Evolutionary conservation across 768 basidiomycete genomes (phyloP), one percentile per base, ranked within the genome.

Genomic region (Lentinula guzmanii): DNA sequence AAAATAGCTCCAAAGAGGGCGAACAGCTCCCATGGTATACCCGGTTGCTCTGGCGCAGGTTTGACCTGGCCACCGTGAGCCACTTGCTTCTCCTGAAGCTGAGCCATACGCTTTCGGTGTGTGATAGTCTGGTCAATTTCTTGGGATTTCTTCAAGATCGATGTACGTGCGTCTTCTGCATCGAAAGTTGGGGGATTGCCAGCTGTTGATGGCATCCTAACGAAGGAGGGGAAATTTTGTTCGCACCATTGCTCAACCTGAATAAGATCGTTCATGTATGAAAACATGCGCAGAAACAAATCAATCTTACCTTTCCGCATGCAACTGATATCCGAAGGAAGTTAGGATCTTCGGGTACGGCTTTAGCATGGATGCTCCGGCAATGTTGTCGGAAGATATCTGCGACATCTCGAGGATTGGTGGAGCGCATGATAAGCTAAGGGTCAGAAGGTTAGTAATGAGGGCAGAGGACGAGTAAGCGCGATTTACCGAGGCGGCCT

Each of bases 231-330:
- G 76, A 92, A 99, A 72, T 95, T 81, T 66, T 87, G 90, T 73
- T 98, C 96, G 61, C 78, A 86, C 96, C 96, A 98, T 74, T 87
- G 85, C 67, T 98, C 95, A 71, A 98, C 92, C 93, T 88, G 67
- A 21, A 59, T 24, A 28, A 54, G 31, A 28, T 18, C 6, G 31
- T 39, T 45, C 21, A 42, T 28, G 35, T 8, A 34, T 65, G 62
- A 64, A 31, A 18, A 4, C 11, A 52, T 10, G 10, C 11, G 66
- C 62, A 45, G 61, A 33, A 4, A 3, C 4, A 15, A 35, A 16
- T 18, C 31, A 15, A 15, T 75, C 78, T 61, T 68, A 91, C 92
- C 79, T 90, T 90, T 63, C 90, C 88, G 65, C 92, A 95, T 13
- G 88, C 87, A 56, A 97, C 81, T 43, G 89, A 90, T 63, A 98